Percentiles rank a stretch among this genome's conserved stretches.
Conservation (phyloP, 352 stramenopile genomes). For the Peronospora belbahrii region DNA sequence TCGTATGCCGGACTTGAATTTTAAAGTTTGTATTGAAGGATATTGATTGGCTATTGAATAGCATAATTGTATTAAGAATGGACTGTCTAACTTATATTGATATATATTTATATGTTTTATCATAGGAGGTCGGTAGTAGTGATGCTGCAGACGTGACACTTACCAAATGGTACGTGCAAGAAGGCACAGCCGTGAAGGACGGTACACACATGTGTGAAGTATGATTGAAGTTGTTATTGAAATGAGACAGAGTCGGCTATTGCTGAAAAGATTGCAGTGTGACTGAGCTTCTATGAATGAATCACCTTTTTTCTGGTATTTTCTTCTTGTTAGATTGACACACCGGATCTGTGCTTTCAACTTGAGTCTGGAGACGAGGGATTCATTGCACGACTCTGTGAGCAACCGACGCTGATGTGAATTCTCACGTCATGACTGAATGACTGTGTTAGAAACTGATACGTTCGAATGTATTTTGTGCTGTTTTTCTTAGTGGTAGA, state of each 20-base stretch:
- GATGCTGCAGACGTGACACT: conserved; percentile 48
- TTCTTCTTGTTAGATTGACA: conserved; percentile 73
- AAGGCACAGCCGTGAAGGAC: conserved; percentile 56
- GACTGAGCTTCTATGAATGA: too few species aligned
- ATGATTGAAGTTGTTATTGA: too few species aligned
- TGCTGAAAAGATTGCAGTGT: too few species aligned
- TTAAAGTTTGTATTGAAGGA: conserved; percentile 62
- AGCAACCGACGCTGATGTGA: conserved; percentile 11
- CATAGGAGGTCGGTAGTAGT: conserved; percentile 54
- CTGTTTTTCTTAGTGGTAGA: conserved; percentile 43
- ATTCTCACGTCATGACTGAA: too few species aligned
- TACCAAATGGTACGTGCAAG: conserved; percentile 65
- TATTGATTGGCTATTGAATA: neutral
- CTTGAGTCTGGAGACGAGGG: conserved; percentile 75
- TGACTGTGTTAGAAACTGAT: conserved; percentile 1
- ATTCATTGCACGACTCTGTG: conserved; percentile 69
- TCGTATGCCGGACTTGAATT: conserved; percentile 81
- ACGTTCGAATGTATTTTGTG: too few species aligned
- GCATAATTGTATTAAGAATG: too few species aligned
- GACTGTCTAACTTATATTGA: too few species aligned
- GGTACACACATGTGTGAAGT: conserved; percentile 76
- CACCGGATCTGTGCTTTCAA: conserved; percentile 72
- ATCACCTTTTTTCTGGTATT: too few species aligned
- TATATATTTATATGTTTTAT: too few species aligned
- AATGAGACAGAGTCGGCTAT: too few species aligned